phyloP scores from a whole-genome alignment of 257 asterid genomes.

The Datura wrightii region DNA sequence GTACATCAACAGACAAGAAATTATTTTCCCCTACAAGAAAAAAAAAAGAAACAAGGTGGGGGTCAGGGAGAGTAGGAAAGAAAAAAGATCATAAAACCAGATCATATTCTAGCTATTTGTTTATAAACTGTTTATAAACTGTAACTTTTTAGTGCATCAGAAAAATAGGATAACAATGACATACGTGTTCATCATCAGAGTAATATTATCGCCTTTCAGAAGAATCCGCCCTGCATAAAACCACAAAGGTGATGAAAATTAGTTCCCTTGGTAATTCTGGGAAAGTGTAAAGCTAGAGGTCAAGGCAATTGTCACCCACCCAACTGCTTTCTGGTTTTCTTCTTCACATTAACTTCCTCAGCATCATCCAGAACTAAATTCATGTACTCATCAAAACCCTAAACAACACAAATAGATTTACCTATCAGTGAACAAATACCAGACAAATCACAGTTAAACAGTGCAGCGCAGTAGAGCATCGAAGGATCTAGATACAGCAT shows the following conservation, averaged over 20 bases:
- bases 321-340: constrained; percentile 57
- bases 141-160: neutral
- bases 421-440: neutral
- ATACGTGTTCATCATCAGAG: constrained; percentile 64
- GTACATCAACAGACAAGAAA: neutral
- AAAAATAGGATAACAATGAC: neutral
- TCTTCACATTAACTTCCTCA: constrained; percentile 44
- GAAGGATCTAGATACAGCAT: neutral
- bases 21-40: constrained; percentile 23
- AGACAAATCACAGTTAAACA: neutral
- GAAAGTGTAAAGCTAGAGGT: neutral
- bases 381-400: constrained; percentile 69
- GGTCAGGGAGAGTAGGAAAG: neutral
- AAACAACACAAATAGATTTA: neutral
- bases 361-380: constrained; percentile 63
- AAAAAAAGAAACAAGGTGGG: neutral
- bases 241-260: neutral
- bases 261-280: neutral
- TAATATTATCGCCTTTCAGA: constrained; percentile 67
- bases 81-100: neutral
- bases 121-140: neutral
- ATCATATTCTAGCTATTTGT: neutral
- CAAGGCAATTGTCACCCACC: constrained; percentile 9
- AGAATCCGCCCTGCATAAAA: constrained; percentile 54
- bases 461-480: neutral